Base-by-base conservation (phyloP, 2,329 filamentous ascomycete species). In the Colletotrichum theobromicola region DNA sequence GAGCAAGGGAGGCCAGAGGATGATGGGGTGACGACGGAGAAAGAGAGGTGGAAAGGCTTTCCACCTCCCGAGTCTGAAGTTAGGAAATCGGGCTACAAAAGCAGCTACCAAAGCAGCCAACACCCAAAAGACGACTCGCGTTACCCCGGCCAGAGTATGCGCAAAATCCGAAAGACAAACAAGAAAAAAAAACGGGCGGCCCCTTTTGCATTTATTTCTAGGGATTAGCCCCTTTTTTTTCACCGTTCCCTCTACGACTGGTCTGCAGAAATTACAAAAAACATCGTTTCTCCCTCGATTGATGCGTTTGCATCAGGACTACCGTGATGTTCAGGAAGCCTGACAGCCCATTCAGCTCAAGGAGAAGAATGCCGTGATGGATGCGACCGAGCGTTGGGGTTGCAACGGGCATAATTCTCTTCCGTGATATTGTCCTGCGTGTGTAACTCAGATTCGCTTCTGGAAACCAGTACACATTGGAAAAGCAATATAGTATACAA, bases 151-250 rank as follows among this genome's bases (percentile, higher is more conserved):
- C 72, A 72, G 34, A 67, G 63, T 37, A 50, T 35, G 34, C 42
- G 62, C 57, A 24, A 61, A 57, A 67, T 55, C 42, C 35, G 34
- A 30, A 50, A 65, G 26, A 53, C 24, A 42, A 28, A 53, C 24
- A 42, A 28, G 5, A 58, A 60, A 67, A 64, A 67, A 60, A 67
- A 65, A 10, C 15, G 70, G 64, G 73, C 37, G 73, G 73, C 70
- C 72, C 72, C 72, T 75, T 74, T 37, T 75, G 73, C 70, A 70
- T 70, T 75, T 75, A 35, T 67, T 75, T 72, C 46, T 18, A 50
- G 62, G 62, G 71, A 71, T 63, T 71, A 67, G 62, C 67, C 67
- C 71, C 65, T 53, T 58, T 60, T 46, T 28, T 37, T 50, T 50
- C 53, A n/a, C n/a, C n/a, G 42, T 50, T n/a, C 42, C 42, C 42